These are phyloP conservation scores for Thalassiosira sp. DNA, from an alignment of 352 stramenopile genomes.

Conservation along the genomic window DNA sequence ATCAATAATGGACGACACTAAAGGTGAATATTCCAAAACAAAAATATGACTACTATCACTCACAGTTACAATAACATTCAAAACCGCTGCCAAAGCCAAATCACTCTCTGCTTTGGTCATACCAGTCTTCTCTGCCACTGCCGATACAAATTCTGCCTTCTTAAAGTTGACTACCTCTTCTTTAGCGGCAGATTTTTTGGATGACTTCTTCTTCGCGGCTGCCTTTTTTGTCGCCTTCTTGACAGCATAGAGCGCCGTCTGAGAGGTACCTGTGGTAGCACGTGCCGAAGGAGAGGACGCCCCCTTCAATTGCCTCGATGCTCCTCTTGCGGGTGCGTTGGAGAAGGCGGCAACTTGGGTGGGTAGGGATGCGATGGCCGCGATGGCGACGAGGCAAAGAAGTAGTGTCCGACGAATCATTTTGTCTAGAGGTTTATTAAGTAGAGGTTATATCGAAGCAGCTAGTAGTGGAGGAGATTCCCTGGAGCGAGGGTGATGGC, in stretches of 20 bases:
- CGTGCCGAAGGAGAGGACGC: conserved; percentile 1
- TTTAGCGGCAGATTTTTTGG: conserved; percentile 21
- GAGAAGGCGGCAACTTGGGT: conserved; percentile 14
- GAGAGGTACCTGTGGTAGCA: conserved; percentile 3
- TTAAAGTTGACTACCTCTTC: conserved; percentile 63
- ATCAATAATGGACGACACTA: no score
- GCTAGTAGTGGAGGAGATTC: no score
- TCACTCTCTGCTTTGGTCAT: conserved; percentile 79
- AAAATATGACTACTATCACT: conserved; percentile 20
- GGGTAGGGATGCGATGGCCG: conserved; percentile 14
- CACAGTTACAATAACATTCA: conserved; percentile 74
- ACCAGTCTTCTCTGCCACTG: conserved; percentile 68
- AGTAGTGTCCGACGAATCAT: conserved; percentile 28
- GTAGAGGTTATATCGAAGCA: neutral
- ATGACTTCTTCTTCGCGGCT: conserved; percentile 21
- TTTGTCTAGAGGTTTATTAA: conserved; percentile 4
- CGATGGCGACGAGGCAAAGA: conserved; percentile 16
- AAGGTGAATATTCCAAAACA: conserved; percentile 5
- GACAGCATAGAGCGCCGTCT: conserved; percentile 9
- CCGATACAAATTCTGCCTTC: conserved; percentile 76
- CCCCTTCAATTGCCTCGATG: conserved; percentile 8
- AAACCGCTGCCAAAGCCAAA: conserved; percentile 58
- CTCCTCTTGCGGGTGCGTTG: conserved; percentile 6
- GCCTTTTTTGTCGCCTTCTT: conserved; percentile 40
- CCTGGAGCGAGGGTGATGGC: no score